Base-by-base conservation (phyloP, 2,329 filamentous ascomycete species). In the Davidsoniella neocaledoniae region DNA sequence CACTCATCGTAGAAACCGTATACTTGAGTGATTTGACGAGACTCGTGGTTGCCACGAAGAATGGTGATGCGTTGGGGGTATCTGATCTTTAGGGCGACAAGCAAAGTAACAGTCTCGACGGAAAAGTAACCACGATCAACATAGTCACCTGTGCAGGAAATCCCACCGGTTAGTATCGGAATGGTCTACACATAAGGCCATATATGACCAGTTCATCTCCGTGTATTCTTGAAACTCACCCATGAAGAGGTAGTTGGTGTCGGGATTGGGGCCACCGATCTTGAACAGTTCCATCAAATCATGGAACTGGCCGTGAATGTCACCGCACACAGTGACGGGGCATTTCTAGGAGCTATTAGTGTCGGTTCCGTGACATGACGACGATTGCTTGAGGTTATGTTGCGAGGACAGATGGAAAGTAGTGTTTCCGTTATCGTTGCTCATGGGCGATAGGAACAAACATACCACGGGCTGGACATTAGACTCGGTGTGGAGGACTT, bases 1-100 rank as follows among this genome's bases (percentile, higher is more conserved):
- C 91, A 98, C 67, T 98, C 91, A 65, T 96, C 91, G 71, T 98
- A 98, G 71, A 98, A 98, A 55, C 91, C 91, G 65, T 98, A 98
- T 53, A 98, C 91, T 67, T 96, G 90, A 43, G 91, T 98, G 66
- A 98, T 98, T 69, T 98, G 91, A 60, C 91, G 83, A 56, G 88
- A 95, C 70, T 98, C 91, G 76, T 98, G 91, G 69, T 98, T 98
- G 62, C 91, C 91, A 63, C 91, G 88, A 58, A 98, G 83, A 64
- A 98, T 93, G 59, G 91, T 96, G 69, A 98, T 96, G 68, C 91
- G 86, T 67, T 90, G 81, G 54, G 91, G 91, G 68, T 96, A 95
- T 72, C 91, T 83, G 64, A 96, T 94, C 74, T 96, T 98, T 64
- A 96, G 81, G 56, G 86, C 87, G 60, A 96, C 87, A 59, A 98